A percentile compares a stretch with the other conserved stretches of the same genome.
phyloP scores from a whole-genome alignment of 306 rosid genomes.

The Gillenia trifoliata region DNA sequence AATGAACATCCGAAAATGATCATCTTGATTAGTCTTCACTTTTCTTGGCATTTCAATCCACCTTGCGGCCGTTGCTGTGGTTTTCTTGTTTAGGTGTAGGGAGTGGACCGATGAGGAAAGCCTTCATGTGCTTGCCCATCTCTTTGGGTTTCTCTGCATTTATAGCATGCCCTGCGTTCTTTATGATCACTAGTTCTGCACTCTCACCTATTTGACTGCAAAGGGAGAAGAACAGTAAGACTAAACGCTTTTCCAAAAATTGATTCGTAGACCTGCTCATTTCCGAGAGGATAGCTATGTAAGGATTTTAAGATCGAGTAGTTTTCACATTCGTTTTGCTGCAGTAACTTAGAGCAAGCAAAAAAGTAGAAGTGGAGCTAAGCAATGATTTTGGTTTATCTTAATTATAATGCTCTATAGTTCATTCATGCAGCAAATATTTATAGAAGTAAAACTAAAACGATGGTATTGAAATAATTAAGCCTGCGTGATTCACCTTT shows the following conservation, averaged over 20 bases:
- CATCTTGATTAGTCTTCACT: conserved; percentile 6
- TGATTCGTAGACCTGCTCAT: background rate
- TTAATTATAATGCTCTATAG: background rate
- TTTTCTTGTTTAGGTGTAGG: conserved; percentile 27
- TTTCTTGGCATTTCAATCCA: conserved; percentile 32
- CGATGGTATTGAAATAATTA: background rate
- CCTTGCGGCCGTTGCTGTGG: conserved; percentile 42
- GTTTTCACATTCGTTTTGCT: background rate
- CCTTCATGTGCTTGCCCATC: conserved; percentile 45
- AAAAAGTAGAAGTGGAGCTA: background rate
- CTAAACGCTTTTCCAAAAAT: background rate
- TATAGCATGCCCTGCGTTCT: conserved; percentile 85
- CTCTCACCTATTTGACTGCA: conserved; percentile 72
- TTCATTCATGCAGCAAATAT: too few species aligned
- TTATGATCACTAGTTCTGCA: conserved; percentile 52
- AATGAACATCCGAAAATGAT: background rate
- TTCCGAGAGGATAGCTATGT: background rate
- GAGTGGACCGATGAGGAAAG: conserved; percentile 49
- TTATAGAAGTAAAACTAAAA: too few species aligned
- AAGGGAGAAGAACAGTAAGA: background rate
- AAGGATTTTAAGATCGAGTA: background rate
- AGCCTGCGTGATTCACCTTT: conserved; percentile 37
- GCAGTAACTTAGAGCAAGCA: background rate
- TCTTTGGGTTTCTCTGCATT: conserved; percentile 75
- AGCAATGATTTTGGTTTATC: background rate